Conservation (phyloP, 1,284 basidiomycete species). For the Ceratobasidium sp. region DNA sequence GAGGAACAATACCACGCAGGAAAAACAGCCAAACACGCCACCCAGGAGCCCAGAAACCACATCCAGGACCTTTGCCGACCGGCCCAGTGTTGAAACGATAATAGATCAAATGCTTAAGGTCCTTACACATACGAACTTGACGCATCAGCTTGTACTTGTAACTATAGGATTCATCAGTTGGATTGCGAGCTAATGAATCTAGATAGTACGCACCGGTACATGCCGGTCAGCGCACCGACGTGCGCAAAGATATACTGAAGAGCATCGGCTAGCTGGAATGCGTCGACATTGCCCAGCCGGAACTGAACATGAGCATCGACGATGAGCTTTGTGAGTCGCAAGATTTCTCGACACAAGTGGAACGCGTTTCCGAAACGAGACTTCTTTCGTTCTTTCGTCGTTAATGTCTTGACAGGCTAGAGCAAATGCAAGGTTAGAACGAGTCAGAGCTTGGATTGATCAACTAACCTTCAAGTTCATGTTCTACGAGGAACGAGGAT, state of each 20-base stretch:
- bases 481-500: slow-evolving; percentile 61
- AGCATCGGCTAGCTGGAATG: slow-evolving; percentile 98
- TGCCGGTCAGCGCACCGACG: slow-evolving; percentile 97
- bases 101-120: slow-evolving; percentile 97
- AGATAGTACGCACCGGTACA: slow-evolving; percentile 80
- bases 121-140: slow-evolving; percentile 99
- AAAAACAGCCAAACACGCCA: slow-evolving; percentile 99
- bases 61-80: slow-evolving; percentile 98
- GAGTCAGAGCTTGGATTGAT: neutral
- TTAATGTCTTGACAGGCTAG: slow-evolving; percentile 84
- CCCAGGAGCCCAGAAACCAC: slow-evolving; percentile 99
- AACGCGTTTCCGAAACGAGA: slow-evolving; percentile 99
- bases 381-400: slow-evolving; percentile 99
- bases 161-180: slow-evolving; percentile 27
- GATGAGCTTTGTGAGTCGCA: slow-evolving; percentile 97
- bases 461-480: slow-evolving; percentile 86
- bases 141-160: slow-evolving; percentile 99
- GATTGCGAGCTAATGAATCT: neutral
- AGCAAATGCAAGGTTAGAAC: slow-evolving; percentile 28
- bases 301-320: slow-evolving; percentile 99
- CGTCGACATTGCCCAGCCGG: slow-evolving; percentile 98
- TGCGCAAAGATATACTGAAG: slow-evolving; percentile 98
- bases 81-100: slow-evolving; percentile 99
- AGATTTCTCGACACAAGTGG: slow-evolving; percentile 97
- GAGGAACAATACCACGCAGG: slow-evolving; percentile 97